Base-by-base conservation (phyloP, 1,284 basidiomycete species). In the Ganoderma boninense region DNA sequence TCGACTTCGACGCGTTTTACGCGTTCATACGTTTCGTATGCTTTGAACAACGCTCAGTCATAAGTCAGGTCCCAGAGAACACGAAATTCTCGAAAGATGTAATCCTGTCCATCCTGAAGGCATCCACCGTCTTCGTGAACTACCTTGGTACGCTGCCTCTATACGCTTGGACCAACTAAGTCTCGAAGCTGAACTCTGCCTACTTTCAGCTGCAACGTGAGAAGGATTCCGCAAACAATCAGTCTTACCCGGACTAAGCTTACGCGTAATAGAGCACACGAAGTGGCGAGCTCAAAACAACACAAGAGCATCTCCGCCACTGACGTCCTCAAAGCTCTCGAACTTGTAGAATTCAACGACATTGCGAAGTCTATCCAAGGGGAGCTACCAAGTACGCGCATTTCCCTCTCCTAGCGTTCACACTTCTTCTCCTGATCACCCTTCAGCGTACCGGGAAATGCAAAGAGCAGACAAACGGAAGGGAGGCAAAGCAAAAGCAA, bases 81-180 rank as follows among this genome's bases (percentile, higher is more conserved):
- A 88, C 92, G 5, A 96, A 97, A 79, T 82, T 97, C 71, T 93
- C 96, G 76, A 96, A 96, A 76, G 96, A 97, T 72, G 93, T 93
- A 0, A 89, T 95, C 0, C 81, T 93, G 1, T 93, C 95, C 13
- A 85, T 97, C 5, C 86, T 95, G 26, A 95, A 96, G 77, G 91
- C 92, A 29, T 95, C 95, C 2, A 96, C 95, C 0, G 92, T 97
- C 32, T 97, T 97, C 80, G 96, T 98, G 76, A 96, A 94, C 80
- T 97, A 96, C 76, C 84, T 97, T 4, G 90, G 95, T 95, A 75
- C 70, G 92, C 83, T n/a, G 11, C 57, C 1, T 42, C 6, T 29
- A 57, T 32, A 18, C 4, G 13, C 29, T 23, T 43, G 20, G 18
- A 54, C 44, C 57, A n/a, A 20, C 23, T 20, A 38, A 6, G 13